Percentiles rank a stretch among this genome's conserved stretches.
Conservation (phyloP, 164 flowering plant species). For the Santalum album region DNA sequence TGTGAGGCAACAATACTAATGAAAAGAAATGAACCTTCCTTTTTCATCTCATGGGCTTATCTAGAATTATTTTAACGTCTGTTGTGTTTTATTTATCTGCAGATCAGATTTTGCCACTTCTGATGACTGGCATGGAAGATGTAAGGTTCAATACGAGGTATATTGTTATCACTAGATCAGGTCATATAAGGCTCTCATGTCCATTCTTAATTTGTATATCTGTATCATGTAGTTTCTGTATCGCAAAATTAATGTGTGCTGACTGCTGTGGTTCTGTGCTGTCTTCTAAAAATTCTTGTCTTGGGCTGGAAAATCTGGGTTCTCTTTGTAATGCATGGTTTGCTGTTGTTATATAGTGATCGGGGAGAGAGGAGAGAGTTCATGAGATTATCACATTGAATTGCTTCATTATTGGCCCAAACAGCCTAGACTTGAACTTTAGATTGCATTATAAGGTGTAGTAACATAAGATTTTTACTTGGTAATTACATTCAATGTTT, state of each 20-base stretch:
- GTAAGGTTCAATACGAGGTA: constrained; percentile 12
- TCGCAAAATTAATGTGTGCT: neutral
- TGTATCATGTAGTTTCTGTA: constrained; percentile 10
- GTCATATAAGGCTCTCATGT: constrained; percentile 4
- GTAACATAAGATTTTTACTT: too few species aligned
- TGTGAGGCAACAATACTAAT: constrained; percentile 10
- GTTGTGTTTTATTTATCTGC: constrained; percentile 6
- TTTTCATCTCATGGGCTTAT: neutral
- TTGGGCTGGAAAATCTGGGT: too few species aligned
- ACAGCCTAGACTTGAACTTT: too few species aligned
- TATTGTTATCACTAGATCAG: constrained; percentile 2
- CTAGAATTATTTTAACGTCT: neutral
- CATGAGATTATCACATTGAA: too few species aligned
- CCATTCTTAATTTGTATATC: constrained; percentile 10
- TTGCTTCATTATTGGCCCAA: too few species aligned
- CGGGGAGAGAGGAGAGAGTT: too few species aligned
- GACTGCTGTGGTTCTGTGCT: neutral
- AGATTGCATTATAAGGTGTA: too few species aligned
- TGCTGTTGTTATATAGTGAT: too few species aligned
- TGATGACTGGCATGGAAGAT: constrained; percentile 11
- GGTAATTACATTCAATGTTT: too few species aligned
- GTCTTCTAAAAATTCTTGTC: too few species aligned
- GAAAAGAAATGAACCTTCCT: neutral
- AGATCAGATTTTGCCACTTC: constrained; percentile 12
- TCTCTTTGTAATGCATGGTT: too few species aligned